phyloP scores from a whole-genome alignment of 177 flowering plant genomes.

The Vitis hybrid region DNA sequence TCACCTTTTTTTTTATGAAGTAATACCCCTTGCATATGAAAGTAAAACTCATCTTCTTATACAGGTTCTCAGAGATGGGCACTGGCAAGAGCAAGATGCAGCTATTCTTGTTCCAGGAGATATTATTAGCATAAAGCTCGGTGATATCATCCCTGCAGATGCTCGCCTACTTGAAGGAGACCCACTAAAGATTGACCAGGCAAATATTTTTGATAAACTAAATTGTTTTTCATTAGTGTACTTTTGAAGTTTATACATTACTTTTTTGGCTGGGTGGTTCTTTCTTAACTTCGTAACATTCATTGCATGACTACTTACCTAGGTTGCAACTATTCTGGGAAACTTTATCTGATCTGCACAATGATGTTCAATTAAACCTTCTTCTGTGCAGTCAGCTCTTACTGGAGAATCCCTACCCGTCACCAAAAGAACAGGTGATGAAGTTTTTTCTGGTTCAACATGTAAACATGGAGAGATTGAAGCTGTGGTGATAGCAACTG shows the following conservation, averaged over 20 bases:
- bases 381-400: conserved; percentile 67
- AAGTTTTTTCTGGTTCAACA: conserved; percentile 83
- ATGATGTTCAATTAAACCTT: not conserved
- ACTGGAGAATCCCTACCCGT: conserved; percentile 93
- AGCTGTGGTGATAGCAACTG: conserved; percentile 84
- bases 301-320: not conserved
- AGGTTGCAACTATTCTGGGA: not conserved
- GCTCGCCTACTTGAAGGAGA: conserved; percentile 92
- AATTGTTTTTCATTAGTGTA: not conserved
- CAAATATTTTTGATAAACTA: conserved; percentile 19
- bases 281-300: not conserved
- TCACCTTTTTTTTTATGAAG: not conserved
- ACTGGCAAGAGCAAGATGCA: conserved; percentile 88
- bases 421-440: conserved; percentile 79
- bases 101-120: conserved; percentile 86
- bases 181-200: conserved; percentile 85
- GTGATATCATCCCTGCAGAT: conserved; percentile 93
- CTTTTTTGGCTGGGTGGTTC: not conserved
- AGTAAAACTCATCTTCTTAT: conserved; percentile 7
- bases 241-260: not conserved
- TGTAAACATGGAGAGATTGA: conserved; percentile 89
- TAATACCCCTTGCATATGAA: not conserved
- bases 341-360: not conserved
- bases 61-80: conserved; percentile 87
- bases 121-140: conserved; percentile 84